Evolutionary conservation across 257 asterid species (phyloP), one percentile per base, ranked within the genome.

Genomic region (Pogostemon cablin): DNA sequence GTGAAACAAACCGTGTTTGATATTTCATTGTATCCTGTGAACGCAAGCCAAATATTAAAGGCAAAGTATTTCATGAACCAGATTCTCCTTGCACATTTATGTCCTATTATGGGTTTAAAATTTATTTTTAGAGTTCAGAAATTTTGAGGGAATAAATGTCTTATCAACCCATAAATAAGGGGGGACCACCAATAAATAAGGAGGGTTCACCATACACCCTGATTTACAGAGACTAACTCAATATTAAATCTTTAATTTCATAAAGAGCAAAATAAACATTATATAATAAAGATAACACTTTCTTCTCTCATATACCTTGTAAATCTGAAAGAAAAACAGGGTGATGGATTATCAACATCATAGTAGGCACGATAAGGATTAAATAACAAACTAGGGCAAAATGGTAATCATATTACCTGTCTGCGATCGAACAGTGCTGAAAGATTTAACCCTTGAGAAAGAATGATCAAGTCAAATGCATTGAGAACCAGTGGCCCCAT

Each of bases 361-460:
- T 32, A 39, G 32, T 38, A 65, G n/a, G 73, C 41, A 46, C 7
- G 7, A 59, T 34, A 57, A 10, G 9, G 39, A 62, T 10, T 66
- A 39, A 34, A 54, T 15, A 75, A 62, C 46, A 9, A 67, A 17
- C 20, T 11, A 55, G 35, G 17, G 52, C 15, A 59, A 75, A 43
- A 47, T 44, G 67, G 25, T 20, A 46, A 34, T 4, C 4, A 58
- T 63, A 62, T 77, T 86, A 95, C 99, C 96, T 88, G 81, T 77
- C 87, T 81, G 58, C 98, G 98, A 55, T 91, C 91, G 66, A 95
- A 95, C 75, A 95, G 71, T 9, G 97, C 78, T 12, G 98, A 84
- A 67, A 95, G 95, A 75, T 95, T 89, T 65, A 95, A 81, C 49
- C 99, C 99, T 83, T 95, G 97, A 72, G 99, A 95, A 47, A 95